Evolutionary conservation across 768 basidiomycete genomes (phyloP).

Genomic region (Asterophora lycoperdoides): DNA sequence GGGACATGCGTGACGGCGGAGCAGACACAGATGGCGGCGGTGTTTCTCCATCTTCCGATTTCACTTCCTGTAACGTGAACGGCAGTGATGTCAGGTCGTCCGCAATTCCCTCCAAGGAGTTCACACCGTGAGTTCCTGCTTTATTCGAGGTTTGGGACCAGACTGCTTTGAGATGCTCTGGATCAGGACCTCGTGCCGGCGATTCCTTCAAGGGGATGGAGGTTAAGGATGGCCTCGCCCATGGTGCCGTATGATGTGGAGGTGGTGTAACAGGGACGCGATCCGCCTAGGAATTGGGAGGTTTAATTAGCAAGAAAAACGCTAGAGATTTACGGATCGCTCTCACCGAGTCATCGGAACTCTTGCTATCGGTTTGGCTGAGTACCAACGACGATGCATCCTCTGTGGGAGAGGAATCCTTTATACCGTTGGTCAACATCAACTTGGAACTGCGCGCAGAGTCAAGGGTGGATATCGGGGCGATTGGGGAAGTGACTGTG

Average conservation of each 20-base stretch:
- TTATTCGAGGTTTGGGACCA: conserved; percentile 80
- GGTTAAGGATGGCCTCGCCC: conserved; percentile 53
- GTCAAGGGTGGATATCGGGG: conserved; percentile 2
- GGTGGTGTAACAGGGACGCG: conserved; percentile 46
- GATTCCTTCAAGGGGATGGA: conserved; percentile 59
- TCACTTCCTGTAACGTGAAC: conserved; percentile 79
- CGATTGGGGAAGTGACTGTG: conserved; percentile 16
- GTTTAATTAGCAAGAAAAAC: conserved; percentile 1
- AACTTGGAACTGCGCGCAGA: not conserved
- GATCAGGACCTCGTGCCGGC: conserved; percentile 65
- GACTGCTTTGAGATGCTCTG: conserved; percentile 80
- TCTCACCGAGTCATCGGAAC: conserved; percentile 53
- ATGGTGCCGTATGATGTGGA: conserved; percentile 40
- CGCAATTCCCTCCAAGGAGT: conserved; percentile 79
- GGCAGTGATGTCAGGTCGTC: conserved; percentile 79
- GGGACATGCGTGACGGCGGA: conserved; percentile 69
- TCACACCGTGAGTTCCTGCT: conserved; percentile 60
- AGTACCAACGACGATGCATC: conserved; percentile 25
- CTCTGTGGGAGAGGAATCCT: conserved; percentile 14
- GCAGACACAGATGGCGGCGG: conserved; percentile 59
- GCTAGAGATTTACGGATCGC: not conserved
- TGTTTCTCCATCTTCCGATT: conserved; percentile 81
- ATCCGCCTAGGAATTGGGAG: conserved; percentile 30
- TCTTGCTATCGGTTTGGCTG: conserved; percentile 45
- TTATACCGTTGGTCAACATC: conserved; percentile 18